Evolutionary conservation across 495 filamentous ascomycete genomes (phyloP).

Genomic region (Antarctomyces pellizariae): DNA sequence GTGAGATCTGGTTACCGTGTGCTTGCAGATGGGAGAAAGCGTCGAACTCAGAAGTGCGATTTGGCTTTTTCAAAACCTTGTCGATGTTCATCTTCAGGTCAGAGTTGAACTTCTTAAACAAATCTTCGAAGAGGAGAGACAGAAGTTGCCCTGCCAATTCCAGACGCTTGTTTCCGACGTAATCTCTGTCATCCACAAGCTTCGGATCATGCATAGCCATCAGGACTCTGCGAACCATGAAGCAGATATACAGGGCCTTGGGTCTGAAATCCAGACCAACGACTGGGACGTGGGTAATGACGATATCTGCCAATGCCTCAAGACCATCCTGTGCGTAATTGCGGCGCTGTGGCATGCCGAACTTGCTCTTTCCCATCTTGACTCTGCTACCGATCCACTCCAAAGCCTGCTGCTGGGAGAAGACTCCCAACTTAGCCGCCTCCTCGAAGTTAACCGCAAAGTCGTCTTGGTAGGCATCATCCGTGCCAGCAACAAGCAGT

Average conservation of each 20-base stretch:
- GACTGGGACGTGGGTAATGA: constrained; percentile 86
- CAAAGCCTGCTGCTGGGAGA: constrained; percentile 81
- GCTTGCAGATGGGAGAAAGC: constrained; percentile 50
- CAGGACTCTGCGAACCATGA: constrained; percentile 83
- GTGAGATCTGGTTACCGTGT: constrained; percentile 60
- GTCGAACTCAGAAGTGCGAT: constrained; percentile 68
- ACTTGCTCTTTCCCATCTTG: constrained; percentile 43
- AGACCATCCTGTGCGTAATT: constrained; percentile 71
- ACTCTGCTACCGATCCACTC: constrained; percentile 73
- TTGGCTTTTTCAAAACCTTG: constrained; percentile 76
- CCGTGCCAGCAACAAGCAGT: constrained; percentile 62
- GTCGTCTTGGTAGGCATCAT: constrained; percentile 72
- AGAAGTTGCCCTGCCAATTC: constrained; percentile 88
- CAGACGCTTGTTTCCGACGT: constrained; percentile 90
- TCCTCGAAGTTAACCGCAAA: constrained; percentile 92
- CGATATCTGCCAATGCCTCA: constrained; percentile 72
- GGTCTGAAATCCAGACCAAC: constrained; percentile 75
- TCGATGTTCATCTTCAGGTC: constrained; percentile 80
- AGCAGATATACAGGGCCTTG: constrained; percentile 84
- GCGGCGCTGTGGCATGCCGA: constrained; percentile 25
- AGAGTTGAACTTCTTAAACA: constrained; percentile 83
- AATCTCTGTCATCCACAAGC: constrained; percentile 87
- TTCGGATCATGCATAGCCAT: constrained; percentile 78
- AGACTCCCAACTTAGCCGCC: constrained; percentile 52
- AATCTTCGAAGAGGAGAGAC: constrained; percentile 86